A percentile compares a stretch with the other conserved stretches of the same genome.
Evolutionary conservation across 2,329 filamentous ascomycete genomes (phyloP).

Genomic region (Ascochyta viciae-villosae): DNA sequence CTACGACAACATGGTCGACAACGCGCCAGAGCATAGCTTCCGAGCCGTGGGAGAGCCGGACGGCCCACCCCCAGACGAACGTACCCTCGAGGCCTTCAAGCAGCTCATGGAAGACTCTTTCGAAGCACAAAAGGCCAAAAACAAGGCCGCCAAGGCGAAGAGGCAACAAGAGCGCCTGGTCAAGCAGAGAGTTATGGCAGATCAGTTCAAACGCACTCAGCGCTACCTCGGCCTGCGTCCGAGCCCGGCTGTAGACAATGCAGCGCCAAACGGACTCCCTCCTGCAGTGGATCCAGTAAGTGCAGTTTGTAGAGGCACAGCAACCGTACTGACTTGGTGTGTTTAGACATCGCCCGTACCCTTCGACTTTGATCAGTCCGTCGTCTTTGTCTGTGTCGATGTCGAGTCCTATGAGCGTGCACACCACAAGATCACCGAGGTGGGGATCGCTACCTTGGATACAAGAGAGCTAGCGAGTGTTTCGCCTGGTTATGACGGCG

Average conservation of each 20-base stretch:
- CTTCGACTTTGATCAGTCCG: slow-evolving; percentile 54
- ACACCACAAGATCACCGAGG: slow-evolving; percentile 75
- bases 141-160: slow-evolving; percentile 57
- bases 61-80: slow-evolving; percentile 40
- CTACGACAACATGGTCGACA: slow-evolving; percentile 48
- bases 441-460: slow-evolving; percentile 84
- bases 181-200: slow-evolving; percentile 60
- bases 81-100: slow-evolving; percentile 58
- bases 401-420: slow-evolving; percentile 79
- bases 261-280: neutral
- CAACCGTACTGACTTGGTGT: neutral
- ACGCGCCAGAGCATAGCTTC: slow-evolving; percentile 25
- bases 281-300: slow-evolving; percentile 26
- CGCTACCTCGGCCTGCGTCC: slow-evolving; percentile 74
- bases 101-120: slow-evolving; percentile 61
- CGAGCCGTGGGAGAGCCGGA: slow-evolving; percentile 27
- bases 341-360: slow-evolving; percentile 23
- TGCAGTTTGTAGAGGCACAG: neutral
- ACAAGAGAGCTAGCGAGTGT: slow-evolving; percentile 64
- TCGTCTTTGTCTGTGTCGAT: slow-evolving; percentile 79
- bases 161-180: slow-evolving; percentile 57
- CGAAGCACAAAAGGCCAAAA: slow-evolving; percentile 60
- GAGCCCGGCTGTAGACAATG: neutral
- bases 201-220: slow-evolving; percentile 69
- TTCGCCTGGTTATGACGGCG: slow-evolving; percentile 66